These are phyloP conservation scores for Roridomyces roridus DNA, from an alignment of 768 basidiomycete genomes.

Conservation along the genomic window DNA sequence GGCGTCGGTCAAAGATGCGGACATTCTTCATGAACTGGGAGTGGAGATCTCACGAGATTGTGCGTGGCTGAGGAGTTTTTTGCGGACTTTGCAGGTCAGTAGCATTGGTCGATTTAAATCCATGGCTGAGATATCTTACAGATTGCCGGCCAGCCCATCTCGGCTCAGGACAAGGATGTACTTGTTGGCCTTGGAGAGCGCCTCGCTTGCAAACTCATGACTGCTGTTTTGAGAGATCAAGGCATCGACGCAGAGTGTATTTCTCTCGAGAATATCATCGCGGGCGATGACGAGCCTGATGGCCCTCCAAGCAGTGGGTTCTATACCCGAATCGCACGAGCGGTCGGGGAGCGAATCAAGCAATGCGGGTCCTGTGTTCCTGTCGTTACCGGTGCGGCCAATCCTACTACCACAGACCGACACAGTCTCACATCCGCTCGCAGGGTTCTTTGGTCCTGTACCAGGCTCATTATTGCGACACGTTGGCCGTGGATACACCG, in stretches of 20 bases:
- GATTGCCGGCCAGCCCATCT: conserved; percentile 99
- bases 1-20: conserved; percentile 57
- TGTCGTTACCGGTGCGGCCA: conserved; percentile 83
- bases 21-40: conserved; percentile 76
- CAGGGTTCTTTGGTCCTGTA: conserved; percentile 94
- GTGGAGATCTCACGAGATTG: conserved; percentile 89
- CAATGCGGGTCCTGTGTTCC: conserved; percentile 87
- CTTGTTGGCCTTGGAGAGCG: conserved; percentile 95
- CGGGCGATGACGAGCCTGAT: conserved; percentile 59
- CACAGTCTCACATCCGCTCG: too few species aligned
- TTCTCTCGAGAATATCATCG: conserved; percentile 88
- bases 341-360: conserved; percentile 78
- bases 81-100: conserved; percentile 88
- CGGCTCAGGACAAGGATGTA: conserved; percentile 88
- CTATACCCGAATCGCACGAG: conserved; percentile 80
- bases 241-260: conserved; percentile 97
- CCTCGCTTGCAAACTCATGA: conserved; percentile 89
- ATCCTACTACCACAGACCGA: too few species aligned
- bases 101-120: too few species aligned
- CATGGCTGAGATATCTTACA: conserved; percentile 38
- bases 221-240: conserved; percentile 89
- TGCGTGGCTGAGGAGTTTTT: conserved; percentile 83
- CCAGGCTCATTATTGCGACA: conserved; percentile 93
- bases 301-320: conserved; percentile 84
- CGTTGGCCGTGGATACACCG: conserved; percentile 96